Conservation (phyloP, 148 eudicot species). For the Silene uniflora region DNA sequence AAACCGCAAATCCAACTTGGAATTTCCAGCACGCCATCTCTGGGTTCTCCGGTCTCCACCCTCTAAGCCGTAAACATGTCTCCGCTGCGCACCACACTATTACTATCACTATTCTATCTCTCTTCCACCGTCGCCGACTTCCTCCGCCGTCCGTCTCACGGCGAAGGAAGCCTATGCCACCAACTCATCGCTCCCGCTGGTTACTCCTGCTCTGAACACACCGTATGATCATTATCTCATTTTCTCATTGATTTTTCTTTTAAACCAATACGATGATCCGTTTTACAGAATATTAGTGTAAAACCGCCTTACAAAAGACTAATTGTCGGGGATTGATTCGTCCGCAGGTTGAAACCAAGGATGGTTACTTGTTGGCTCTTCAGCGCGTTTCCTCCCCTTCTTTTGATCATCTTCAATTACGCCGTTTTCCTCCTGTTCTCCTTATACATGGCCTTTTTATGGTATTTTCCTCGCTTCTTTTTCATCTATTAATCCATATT, state of each 20-base stretch:
- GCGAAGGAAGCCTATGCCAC: constrained; percentile 45
- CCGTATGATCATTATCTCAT: constrained; percentile 26
- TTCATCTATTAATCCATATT: no score
- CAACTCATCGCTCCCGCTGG: constrained; percentile 57
- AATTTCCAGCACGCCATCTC: no score
- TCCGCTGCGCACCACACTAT: not conserved
- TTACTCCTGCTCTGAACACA: constrained; percentile 70
- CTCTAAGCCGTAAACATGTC: not conserved
- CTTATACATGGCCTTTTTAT: constrained; percentile 85
- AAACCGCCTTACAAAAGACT: no score
- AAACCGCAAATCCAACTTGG: no score
- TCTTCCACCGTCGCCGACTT: constrained; percentile 22
- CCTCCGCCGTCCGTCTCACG: constrained; percentile 24
- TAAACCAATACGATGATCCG: no score
- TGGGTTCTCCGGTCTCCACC: no score
- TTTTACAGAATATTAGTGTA: no score
- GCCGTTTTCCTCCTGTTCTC: constrained; percentile 57
- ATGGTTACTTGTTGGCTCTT: constrained; percentile 72
- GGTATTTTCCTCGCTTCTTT: constrained; percentile 36
- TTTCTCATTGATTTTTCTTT: no score
- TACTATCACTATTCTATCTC: constrained; percentile 17
- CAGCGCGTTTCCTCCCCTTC: constrained; percentile 62
- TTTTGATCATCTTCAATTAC: constrained; percentile 17
- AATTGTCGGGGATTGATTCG: not conserved
- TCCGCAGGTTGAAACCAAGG: constrained; percentile 64